Conservation (phyloP, 805 yeast species). For the Cyberlindnera mycetangii region DNA sequence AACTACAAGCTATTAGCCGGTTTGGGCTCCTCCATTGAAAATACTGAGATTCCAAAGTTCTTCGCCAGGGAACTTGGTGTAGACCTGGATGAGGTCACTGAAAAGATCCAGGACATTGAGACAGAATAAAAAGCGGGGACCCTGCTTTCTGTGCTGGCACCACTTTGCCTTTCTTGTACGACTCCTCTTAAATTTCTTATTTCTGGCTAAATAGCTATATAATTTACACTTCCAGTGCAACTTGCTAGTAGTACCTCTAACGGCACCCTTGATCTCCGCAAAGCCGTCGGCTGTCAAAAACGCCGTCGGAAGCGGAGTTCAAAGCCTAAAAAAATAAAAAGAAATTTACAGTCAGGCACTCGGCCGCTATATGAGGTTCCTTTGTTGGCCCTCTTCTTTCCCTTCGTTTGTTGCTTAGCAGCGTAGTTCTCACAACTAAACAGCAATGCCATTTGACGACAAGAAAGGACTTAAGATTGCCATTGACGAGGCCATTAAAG, state of each 20-base stretch:
- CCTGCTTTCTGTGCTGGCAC: not conserved
- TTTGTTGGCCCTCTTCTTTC: too few species aligned
- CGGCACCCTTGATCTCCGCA: too few species aligned
- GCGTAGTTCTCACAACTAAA: not conserved
- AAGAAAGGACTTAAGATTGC: conserved; percentile 65
- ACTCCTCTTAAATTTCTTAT: too few species aligned
- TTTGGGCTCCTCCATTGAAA: conserved; percentile 81
- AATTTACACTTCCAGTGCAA: too few species aligned
- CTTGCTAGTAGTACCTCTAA: too few species aligned
- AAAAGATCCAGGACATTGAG: conserved; percentile 27
- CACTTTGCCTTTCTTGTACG: not conserved
- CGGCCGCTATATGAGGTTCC: not conserved
- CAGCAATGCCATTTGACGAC: conserved; percentile 54
- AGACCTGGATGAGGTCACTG: conserved; percentile 47
- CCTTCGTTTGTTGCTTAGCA: too few species aligned
- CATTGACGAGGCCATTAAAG: conserved; percentile 63
- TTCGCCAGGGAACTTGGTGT: conserved; percentile 54
- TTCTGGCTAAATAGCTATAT: too few species aligned
- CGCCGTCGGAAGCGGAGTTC: not conserved
- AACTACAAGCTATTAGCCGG: conserved; percentile 40
- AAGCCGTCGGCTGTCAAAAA: too few species aligned
- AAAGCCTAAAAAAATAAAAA: too few species aligned
- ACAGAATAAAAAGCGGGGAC: conserved; percentile 2
- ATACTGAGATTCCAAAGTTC: conserved; percentile 77
- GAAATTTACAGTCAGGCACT: not conserved